Base-by-base conservation (phyloP, 768 basidiomycete species). In the Suillus plorans region DNA sequence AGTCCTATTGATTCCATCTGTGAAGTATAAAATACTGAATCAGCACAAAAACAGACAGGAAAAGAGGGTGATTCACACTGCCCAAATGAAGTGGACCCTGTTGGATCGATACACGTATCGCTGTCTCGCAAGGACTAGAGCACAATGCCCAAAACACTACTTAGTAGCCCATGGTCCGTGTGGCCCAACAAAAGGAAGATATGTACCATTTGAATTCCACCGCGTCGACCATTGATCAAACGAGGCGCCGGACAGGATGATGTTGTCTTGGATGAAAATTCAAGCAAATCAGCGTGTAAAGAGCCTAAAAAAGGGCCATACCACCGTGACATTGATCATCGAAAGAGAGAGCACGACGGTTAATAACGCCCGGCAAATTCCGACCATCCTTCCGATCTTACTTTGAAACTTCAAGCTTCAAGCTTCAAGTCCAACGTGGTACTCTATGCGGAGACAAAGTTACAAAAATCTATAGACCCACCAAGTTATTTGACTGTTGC, bases 61-160 rank as follows among this genome's bases (percentile, higher is more conserved):
- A 50, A 50, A 68, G 41, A 57, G 31, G 14, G 39, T 3, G 36
- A 50, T 36, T 20, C 70, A 88, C 92, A 82, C 84, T 97, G 94
- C 3, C 94, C 95, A 69, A 95, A 97, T 0, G 92, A 89, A 4
- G 97, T 98, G 39, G 90, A 92, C 12, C 97, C 97, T 0, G 95
- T 97, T 2, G 96, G 96, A 73, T 99, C 98, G 70, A 97, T 89
- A 39, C 70, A 97, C 89, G 77, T 98, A 99, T 0, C 97, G 95
- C 72, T 94, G 91, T 69, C 88, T 86, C 13, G 94, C 86, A 69
- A 94, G 96, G 9, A 91, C 88, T 91, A 42, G 31, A 41, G 12
- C 47, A 16, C 63, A 8, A 42, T 62, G 64, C 25, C 12, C 14
- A 49, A 49, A 58, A 45, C 42, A 13, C 44, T 50, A n/a, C n/a